Conservation (phyloP, 345 rosid species). For the Cardamine resedifolia region DNA sequence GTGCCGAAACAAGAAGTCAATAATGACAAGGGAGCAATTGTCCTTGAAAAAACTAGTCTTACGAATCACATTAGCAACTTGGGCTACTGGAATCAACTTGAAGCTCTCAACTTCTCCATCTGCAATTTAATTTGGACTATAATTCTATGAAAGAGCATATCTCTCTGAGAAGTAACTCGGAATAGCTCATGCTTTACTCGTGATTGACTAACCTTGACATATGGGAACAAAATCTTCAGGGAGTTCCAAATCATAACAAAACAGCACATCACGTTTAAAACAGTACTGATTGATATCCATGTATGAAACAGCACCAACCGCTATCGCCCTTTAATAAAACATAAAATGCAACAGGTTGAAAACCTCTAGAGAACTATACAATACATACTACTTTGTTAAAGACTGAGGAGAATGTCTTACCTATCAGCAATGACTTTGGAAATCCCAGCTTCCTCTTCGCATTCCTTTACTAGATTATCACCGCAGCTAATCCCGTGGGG, state of each 20-base stretch:
- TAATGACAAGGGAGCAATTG: slow-evolving; percentile 80
- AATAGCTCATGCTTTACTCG: neutral
- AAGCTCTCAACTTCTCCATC: slow-evolving; percentile 98
- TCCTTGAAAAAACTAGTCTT: slow-evolving; percentile 75
- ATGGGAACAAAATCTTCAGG: slow-evolving; percentile 62
- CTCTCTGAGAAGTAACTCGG: neutral
- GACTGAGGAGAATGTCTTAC: slow-evolving; percentile 39
- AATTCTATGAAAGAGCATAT: slow-evolving; percentile 6
- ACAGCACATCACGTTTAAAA: slow-evolving; percentile 81
- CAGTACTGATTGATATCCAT: slow-evolving; percentile 60
- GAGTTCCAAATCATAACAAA: slow-evolving; percentile 84
- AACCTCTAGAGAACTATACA: neutral
- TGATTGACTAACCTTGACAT: slow-evolving; percentile 59
- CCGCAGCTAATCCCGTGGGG: slow-evolving; percentile 76
- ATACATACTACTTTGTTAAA: neutral
- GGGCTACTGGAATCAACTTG: slow-evolving; percentile 60
- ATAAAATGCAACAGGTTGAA: slow-evolving; percentile 17
- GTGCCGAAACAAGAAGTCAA: slow-evolving; percentile 85
- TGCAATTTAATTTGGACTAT: slow-evolving; percentile 31
- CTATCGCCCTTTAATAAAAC: slow-evolving; percentile 54
- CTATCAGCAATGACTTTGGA: slow-evolving; percentile 53
- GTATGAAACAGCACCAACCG: slow-evolving; percentile 88
- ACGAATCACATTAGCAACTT: slow-evolving; percentile 64
- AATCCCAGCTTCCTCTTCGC: slow-evolving; percentile 95
- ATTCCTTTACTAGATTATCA: slow-evolving; percentile 83